Base-by-base conservation (phyloP, 768 basidiomycete species). In the Amanita phalloides region DNA sequence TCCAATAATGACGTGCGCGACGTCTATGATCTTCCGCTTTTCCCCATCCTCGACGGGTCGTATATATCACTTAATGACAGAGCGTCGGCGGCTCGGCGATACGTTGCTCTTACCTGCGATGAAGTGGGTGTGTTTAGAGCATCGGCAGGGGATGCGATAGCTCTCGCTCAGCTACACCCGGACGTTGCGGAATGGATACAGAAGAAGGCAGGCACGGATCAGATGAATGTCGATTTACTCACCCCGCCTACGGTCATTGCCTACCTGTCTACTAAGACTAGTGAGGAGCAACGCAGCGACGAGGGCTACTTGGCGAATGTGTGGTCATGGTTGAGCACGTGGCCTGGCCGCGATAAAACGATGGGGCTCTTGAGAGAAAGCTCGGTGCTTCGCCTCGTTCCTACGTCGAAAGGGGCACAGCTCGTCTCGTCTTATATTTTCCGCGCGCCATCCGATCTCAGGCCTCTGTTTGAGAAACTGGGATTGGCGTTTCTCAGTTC, bases 271-370 rank as follows among this genome's bases (percentile, higher is more conserved):
- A 8, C 30, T 17, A 17, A 17, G 17, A 17, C 17, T n/a, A 48
- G 45, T 26, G 52, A 50, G 5, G 55, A 61, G 35, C 53, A 55
- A 6, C 47, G 33, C 4, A 44, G 55, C 8, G 50, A 70, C 14
- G 39, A 51, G 4, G 75, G 71, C 9, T 71, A 33, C 33, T 50
- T 75, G n/a, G 58, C 63, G 1, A 45, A 49, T 1, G 77, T 76
- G 53, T 78, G 76, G 77, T 38, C 48, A 2, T 77, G 75, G 76
- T 46, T 71, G 42, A 57, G 54, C 4, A 52, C 36, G 0, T 72
- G 64, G 61, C 14, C 45, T 0, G 51, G 44, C 10, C 56, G 54
- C n/a, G 7, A 28, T 25, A 23, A 44, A 14, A 9, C 44, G 23
- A 37, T 52, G 17, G 13, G 8, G 4, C 43, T 52, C 3, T n/a